phyloP scores from a whole-genome alignment of 768 basidiomycete species.

The Suillus americanus region DNA sequence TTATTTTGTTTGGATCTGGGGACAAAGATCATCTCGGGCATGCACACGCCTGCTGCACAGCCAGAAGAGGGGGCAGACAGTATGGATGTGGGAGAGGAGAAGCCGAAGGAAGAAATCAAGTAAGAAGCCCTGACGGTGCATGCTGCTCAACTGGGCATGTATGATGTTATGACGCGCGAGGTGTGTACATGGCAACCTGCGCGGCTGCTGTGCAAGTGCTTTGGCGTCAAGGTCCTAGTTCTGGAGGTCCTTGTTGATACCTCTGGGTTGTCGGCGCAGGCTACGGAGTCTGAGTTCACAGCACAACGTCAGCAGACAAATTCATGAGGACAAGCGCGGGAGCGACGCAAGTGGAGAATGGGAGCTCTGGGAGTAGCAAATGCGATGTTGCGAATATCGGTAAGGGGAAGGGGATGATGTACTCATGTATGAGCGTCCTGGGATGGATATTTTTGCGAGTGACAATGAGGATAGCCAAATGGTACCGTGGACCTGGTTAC shows the following conservation, averaged over 20 bases:
- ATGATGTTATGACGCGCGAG: constrained; percentile 83
- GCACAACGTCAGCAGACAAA: constrained; percentile 5
- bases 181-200: constrained; percentile 75
- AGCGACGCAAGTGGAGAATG: background rate
- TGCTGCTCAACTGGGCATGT: constrained; percentile 88
- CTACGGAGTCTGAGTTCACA: constrained; percentile 11
- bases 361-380: constrained; percentile 22
- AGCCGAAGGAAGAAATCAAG: constrained; percentile 39
- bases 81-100: constrained; percentile 39
- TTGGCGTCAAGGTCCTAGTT: constrained; percentile 87
- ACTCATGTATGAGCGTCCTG: constrained; percentile 82
- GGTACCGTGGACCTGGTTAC: constrained; percentile 39
- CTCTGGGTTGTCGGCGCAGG: constrained; percentile 24
- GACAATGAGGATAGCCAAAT: constrained; percentile 74
- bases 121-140: constrained; percentile 74
- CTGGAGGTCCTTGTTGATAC: constrained; percentile 45
- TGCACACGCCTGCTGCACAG: constrained; percentile 57
- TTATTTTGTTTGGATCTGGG: constrained; percentile 78
- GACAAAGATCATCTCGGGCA: constrained; percentile 61
- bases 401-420: constrained; percentile 84
- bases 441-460: constrained; percentile 89
- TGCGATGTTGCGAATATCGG: constrained; percentile 82
- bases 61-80: constrained; percentile 42
- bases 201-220: constrained; percentile 85
- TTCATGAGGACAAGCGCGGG: too few species aligned